phyloP scores from a whole-genome alignment of 768 basidiomycete species.

The Pleurotus giganteus region DNA sequence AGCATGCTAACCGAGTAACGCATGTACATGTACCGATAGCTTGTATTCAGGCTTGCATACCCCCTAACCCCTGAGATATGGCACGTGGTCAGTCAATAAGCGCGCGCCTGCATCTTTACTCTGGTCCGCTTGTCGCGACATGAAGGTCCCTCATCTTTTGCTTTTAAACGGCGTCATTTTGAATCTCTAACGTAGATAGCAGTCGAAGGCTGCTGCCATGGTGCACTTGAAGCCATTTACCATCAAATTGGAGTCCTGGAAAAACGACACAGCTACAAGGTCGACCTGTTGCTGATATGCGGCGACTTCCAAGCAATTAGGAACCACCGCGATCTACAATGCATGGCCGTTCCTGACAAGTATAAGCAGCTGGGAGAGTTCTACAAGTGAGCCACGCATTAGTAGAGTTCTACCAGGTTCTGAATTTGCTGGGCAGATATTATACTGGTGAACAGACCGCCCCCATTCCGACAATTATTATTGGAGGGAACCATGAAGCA shows the following conservation, averaged over 20 bases:
- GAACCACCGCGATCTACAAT: slow-evolving; percentile 79
- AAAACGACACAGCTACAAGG: slow-evolving; percentile 53
- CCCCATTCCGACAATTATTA: slow-evolving; percentile 86
- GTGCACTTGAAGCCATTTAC: slow-evolving; percentile 88
- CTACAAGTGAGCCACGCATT: slow-evolving; percentile 52
- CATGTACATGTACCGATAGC: no score
- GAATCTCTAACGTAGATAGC: slow-evolving; percentile 65
- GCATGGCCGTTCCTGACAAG: slow-evolving; percentile 90
- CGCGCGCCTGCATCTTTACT: no score
- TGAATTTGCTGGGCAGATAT: slow-evolving; percentile 51
- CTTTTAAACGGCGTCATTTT: no score
- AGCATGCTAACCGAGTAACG: no score
- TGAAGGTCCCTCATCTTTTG: no score
- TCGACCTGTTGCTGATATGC: slow-evolving; percentile 88
- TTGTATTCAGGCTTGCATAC: no score
- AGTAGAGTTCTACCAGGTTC: neutral
- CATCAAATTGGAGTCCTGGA: slow-evolving; percentile 64
- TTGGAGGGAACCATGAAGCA: slow-evolving; percentile 98
- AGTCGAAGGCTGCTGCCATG: slow-evolving; percentile 94
- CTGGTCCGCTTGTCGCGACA: no score
- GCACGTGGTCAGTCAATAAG: no score
- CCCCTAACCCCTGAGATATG: no score
- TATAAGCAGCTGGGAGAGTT: slow-evolving; percentile 85
- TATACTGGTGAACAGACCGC: slow-evolving; percentile 83
- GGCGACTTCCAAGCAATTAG: slow-evolving; percentile 96